These are phyloP conservation scores for Magnolia sinica DNA, from an alignment of 164 flowering plant species.

Conservation along the genomic window DNA sequence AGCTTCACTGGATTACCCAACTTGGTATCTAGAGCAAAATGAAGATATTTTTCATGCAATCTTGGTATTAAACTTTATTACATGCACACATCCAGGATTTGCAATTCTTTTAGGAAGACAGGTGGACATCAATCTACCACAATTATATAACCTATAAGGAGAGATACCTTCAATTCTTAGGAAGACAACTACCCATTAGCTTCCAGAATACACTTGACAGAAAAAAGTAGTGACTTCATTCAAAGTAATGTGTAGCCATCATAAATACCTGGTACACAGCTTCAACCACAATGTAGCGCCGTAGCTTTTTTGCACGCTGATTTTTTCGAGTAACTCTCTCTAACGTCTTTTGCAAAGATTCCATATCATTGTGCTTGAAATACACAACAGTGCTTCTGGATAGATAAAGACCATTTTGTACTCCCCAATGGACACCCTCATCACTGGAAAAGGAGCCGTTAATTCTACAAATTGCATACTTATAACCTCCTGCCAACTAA, in stretches of 20 bases:
- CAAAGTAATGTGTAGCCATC: neutral
- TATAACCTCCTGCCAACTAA: neutral
- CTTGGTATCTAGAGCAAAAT: too few species aligned
- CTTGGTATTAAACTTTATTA: too few species aligned
- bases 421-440: conserved; percentile 99
- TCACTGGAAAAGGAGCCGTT: conserved; percentile 47
- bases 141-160: too few species aligned
- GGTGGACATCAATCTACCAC: too few species aligned
- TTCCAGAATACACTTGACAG: too few species aligned
- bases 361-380: conserved; percentile 98
- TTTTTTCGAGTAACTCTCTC: conserved; percentile 69
- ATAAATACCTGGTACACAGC: conserved; percentile 87
- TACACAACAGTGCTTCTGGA: conserved; percentile 87
- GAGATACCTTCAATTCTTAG: too few species aligned
- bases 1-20: too few species aligned
- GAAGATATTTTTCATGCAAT: too few species aligned
- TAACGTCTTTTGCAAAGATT: conserved; percentile 56
- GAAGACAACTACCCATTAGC: too few species aligned
- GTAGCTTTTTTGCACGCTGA: conserved; percentile 66
- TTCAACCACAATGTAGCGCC: conserved; percentile 96
- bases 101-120: too few species aligned
- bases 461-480: neutral
- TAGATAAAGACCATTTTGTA: conserved; percentile 96
- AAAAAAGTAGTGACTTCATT: neutral
- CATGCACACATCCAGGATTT: too few species aligned